A percentile compares a stretch with the other conserved stretches of the same genome.
phyloP scores from a whole-genome alignment of 1,139 yeast species.

The Zygoascus hellenicus region DNA sequence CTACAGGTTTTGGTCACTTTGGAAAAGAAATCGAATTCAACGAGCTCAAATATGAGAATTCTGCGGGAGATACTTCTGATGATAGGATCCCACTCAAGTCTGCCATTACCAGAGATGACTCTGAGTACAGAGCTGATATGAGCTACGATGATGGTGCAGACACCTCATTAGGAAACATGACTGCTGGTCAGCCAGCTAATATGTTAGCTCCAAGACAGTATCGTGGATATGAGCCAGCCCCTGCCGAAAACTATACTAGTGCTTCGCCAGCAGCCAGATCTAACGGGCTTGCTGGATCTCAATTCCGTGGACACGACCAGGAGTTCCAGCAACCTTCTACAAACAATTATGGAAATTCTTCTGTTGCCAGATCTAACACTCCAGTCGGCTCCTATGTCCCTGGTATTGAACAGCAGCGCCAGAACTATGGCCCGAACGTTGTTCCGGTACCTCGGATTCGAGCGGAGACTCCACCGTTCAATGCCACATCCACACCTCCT shows the following conservation, averaged over 20 bases:
- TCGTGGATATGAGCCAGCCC: constrained; percentile 9
- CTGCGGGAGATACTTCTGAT: constrained; percentile 13
- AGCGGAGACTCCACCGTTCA: constrained; percentile 10
- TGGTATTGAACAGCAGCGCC: constrained; percentile 27
- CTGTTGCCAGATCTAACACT: constrained; percentile 10
- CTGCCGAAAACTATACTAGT: background rate
- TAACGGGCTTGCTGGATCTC: constrained; percentile 1
- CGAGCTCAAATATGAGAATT: constrained; percentile 21
- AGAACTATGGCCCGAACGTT: constrained; percentile 31
- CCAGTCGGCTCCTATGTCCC: constrained; percentile 30
- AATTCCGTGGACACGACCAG: constrained; percentile 5
- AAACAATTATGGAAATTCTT: background rate
- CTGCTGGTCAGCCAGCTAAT: constrained; percentile 17
- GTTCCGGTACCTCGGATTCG: constrained; percentile 28
- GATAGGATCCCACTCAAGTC: constrained; percentile 17
- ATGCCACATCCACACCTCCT: constrained; percentile 13
- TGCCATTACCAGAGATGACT: constrained; percentile 4
- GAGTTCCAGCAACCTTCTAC: constrained; percentile 14
- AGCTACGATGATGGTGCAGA: constrained; percentile 9
- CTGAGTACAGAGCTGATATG: constrained; percentile 4
- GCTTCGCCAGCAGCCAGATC: constrained; percentile 2
- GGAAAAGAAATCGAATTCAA: constrained; percentile 17
- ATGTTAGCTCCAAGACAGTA: constrained; percentile 9
- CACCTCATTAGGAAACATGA: constrained; percentile 14
- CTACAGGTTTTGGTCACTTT: background rate